Conservation (phyloP, 2,329 filamentous ascomycete species). For the Pseudopithomyces maydicus region DNA sequence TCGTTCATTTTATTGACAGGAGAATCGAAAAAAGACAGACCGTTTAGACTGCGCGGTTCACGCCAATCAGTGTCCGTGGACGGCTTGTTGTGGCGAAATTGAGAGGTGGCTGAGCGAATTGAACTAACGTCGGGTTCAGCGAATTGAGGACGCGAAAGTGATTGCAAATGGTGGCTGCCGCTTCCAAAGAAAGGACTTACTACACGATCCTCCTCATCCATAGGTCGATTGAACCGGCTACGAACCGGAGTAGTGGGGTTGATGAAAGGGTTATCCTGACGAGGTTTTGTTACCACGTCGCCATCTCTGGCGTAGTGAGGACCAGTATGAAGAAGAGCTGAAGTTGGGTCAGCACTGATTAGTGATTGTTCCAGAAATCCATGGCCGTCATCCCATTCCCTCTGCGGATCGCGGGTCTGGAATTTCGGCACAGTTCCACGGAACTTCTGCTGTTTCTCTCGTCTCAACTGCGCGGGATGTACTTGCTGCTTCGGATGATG, state of each 20-base stretch:
- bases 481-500: conserved; percentile 4
- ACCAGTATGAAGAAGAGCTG: conserved; percentile 7
- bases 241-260: conserved; percentile 19
- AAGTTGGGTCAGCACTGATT: conserved; percentile 6
- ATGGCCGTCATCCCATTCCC: conserved; percentile 20
- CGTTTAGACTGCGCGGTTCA: conserved; percentile 37
- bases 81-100: conserved; percentile 20
- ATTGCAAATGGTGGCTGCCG: conserved; percentile 20
- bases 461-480: not conserved
- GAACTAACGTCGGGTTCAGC: conserved; percentile 36
- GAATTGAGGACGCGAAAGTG: conserved; percentile 16
- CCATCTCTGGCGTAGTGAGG: conserved; percentile 8
- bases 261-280: conserved; percentile 1
- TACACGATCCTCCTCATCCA: conserved; percentile 32
- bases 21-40: conserved; percentile 42
- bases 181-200: conserved; percentile 48
- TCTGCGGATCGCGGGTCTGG: not conserved
- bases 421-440: not conserved
- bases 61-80: conserved; percentile 17
- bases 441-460: not conserved
- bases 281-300: conserved; percentile 10
- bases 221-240: conserved; percentile 16
- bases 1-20: conserved; percentile 29
- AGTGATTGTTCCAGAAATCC: conserved; percentile 25
- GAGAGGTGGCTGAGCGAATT: conserved; percentile 33